Conservation (phyloP, 305 asterid genomes). For the Fraxinus xanthoxyloides region DNA sequence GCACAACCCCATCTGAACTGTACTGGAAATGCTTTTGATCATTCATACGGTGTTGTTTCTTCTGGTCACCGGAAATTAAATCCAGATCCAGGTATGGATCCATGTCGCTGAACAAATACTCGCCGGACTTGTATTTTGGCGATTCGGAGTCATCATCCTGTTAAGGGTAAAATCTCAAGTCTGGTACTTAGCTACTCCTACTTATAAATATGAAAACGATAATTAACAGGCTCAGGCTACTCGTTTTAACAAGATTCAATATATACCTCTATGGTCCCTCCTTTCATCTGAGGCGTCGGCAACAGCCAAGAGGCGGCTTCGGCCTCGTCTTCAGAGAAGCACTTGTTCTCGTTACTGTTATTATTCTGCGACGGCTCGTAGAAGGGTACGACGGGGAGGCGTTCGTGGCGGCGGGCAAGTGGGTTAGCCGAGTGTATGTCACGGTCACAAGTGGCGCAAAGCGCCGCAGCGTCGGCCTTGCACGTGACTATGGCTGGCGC, state of each 20-base stretch:
- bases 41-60: conserved; percentile 25
- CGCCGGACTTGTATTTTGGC: conserved; percentile 50
- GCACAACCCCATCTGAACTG: conserved; percentile 69
- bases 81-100: conserved; percentile 70
- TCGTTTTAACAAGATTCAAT: background rate
- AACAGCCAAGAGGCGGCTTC: conserved; percentile 86
- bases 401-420: conserved; percentile 83
- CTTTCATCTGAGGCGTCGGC: conserved; percentile 34
- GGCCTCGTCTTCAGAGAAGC: conserved; percentile 54
- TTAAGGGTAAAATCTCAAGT: background rate
- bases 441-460: conserved; percentile 70
- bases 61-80: conserved; percentile 49
- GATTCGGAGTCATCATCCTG: conserved; percentile 35
- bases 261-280: background rate
- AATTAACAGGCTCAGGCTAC: too few species aligned
- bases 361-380: conserved; percentile 28
- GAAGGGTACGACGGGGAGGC: conserved; percentile 61
- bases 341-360: conserved; percentile 13
- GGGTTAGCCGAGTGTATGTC: conserved; percentile 90
- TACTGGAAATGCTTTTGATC: conserved; percentile 31
- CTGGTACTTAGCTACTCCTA: background rate
- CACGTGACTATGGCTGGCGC: conserved; percentile 78
- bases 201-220: too few species aligned
- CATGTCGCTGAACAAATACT: conserved; percentile 54
- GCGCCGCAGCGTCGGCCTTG: conserved; percentile 89